Percentiles rank a stretch among this genome's conserved stretches.
phyloP scores from a whole-genome alignment of 1,284 basidiomycete species.

The Pseudomicrostroma phylloplanum region DNA sequence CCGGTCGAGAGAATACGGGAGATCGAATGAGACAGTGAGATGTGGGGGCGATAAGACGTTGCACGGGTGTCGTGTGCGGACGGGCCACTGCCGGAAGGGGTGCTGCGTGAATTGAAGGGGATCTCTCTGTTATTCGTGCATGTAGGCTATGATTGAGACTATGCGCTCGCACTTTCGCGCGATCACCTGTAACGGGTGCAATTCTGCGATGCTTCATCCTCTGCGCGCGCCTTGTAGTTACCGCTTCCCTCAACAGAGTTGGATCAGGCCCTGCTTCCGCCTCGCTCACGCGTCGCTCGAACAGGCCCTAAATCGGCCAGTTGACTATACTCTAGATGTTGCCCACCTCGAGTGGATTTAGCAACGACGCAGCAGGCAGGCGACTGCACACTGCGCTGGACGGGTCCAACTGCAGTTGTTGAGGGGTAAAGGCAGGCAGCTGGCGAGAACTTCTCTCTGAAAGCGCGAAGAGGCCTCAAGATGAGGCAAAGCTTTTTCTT shows the following conservation, averaged over 20 bases:
- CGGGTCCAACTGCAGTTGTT: conserved; percentile 8
- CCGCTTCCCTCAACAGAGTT: conserved; percentile 6
- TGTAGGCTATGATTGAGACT: too few species aligned
- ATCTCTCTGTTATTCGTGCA: too few species aligned
- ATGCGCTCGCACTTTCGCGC: too few species aligned
- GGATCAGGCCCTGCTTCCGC: conserved; percentile 1
- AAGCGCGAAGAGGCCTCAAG: conserved; percentile 4
- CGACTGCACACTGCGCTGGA: conserved; percentile 1
- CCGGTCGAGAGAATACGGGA: too few species aligned
- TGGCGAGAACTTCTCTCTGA: conserved; percentile 4
- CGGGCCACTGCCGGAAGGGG: too few species aligned
- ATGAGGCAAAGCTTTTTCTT: conserved; percentile 6
- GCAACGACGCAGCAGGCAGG: neutral
- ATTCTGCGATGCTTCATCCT: conserved; percentile 2
- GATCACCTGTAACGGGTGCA: conserved; percentile 6
- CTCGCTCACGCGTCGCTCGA: neutral
- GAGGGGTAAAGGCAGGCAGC: neutral
- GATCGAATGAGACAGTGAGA: too few species aligned
- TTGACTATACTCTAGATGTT: neutral
- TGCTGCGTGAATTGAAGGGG: too few species aligned
- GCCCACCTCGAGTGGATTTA: neutral
- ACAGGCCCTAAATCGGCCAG: neutral
- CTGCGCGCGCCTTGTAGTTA: conserved; percentile 6
- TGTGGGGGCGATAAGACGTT: too few species aligned
- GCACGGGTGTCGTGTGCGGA: too few species aligned